Evolutionary conservation across 371 early-diverging fungal species (phyloP), one percentile per base, ranked within the genome.

Genomic region (Cokeromyces recurvatus): DNA sequence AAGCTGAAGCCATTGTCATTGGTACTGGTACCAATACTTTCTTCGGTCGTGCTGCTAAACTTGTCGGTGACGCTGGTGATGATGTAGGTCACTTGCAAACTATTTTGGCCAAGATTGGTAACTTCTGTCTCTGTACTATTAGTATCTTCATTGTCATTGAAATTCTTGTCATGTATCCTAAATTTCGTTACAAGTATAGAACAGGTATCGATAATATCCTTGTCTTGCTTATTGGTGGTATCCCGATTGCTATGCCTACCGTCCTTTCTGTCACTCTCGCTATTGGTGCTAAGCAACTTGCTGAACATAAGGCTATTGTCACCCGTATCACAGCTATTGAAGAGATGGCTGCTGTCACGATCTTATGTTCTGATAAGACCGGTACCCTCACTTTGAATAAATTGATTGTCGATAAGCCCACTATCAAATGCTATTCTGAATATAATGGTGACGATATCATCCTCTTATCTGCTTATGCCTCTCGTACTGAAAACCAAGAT

Each of bases 351-450:
- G 91, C 91, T 52, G 91, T 91, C 40, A 85, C 86, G 53, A 89
- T 94, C 48, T 89, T 97, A 53, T 94, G 95, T 77, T 89, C 92
- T 14, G 97, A 95, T 76, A 97, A 97, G 82, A 97, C 97, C 10
- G 97, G 97, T 49, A 97, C 97, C 17, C 76, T 97, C 47, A 97
- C 97, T 39, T 81, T 92, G 43, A 94, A 94, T 82, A 88, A 91
- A 74, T 85, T 94, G 69, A 82, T 77, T 61, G 86, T 92, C 36
- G 79, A 79, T 57, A 66, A 74, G 48, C 71, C 79, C 39, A 72
- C 82, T 46, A 74, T 84, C 71, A 82, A 81, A 71, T 53, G 56
- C 51, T 85, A 85, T 50, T 67, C 78, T n/a, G 74, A 73, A 17
- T 55, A 64, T 34, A 57, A 58, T 41, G 64, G 59, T 23, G 85